A percentile compares a stretch with the other conserved stretches of the same genome.
phyloP scores from a whole-genome alignment of 495 filamentous ascomycete genomes.

The Hamigera avellanea region DNA sequence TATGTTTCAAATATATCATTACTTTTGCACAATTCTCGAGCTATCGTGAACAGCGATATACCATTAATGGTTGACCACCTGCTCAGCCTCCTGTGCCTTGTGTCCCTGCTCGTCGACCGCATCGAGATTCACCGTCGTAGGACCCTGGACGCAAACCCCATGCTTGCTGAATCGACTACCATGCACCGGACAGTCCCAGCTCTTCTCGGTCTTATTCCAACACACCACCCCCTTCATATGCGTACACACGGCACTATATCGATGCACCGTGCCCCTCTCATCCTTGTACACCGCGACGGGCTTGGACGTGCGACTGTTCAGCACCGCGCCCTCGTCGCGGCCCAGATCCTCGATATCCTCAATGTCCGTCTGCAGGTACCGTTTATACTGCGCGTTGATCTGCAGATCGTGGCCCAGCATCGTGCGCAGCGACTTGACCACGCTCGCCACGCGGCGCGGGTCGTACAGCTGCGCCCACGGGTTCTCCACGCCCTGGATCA shows the following conservation, averaged over 20 bases:
- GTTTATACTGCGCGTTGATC: conserved; percentile 45
- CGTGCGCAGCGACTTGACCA: conserved; percentile 14
- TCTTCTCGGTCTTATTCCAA: conserved; percentile 45
- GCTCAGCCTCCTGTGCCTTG: too few species aligned
- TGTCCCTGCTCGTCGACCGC: too few species aligned
- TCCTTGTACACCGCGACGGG: conserved; percentile 47
- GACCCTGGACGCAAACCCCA: too few species aligned
- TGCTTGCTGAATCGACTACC: too few species aligned
- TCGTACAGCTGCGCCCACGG: conserved; percentile 38
- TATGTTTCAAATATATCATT: too few species aligned
- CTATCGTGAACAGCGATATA: too few species aligned
- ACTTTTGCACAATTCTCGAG: too few species aligned
- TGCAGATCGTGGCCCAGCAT: conserved; percentile 34
- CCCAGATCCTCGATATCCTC: conserved; percentile 45
- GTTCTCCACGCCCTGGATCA: conserved; percentile 37
- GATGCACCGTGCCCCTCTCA: conserved; percentile 34
- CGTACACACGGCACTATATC: conserved; percentile 43
- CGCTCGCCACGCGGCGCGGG: conserved; percentile 31
- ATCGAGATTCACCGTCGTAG: too few species aligned
- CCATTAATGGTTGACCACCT: too few species aligned
- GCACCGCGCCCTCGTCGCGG: conserved; percentile 35
- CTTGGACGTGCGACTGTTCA: conserved; percentile 30
- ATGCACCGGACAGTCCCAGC: too few species aligned
- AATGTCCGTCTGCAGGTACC: conserved; percentile 42
- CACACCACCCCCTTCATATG: conserved; percentile 44